Conservation (phyloP, 805 yeast species). For the Saturnispora sanitii region DNA sequence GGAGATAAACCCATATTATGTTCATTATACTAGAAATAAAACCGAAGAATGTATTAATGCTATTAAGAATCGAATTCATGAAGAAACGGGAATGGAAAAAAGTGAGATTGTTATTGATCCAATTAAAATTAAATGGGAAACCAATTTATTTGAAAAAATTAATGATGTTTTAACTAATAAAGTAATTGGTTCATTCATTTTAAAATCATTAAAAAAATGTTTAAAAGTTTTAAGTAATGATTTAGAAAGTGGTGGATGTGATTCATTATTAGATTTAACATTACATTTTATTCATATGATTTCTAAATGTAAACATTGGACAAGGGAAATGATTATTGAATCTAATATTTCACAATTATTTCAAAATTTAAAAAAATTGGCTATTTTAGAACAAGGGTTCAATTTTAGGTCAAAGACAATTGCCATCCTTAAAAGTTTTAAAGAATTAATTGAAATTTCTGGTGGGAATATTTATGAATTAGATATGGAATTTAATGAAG, state of each 20-base stretch:
- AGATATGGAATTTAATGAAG: conserved; percentile 7
- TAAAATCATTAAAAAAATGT: conserved; percentile 37
- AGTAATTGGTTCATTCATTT: conserved; percentile 44
- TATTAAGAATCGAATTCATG: conserved; percentile 41
- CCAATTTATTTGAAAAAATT: conserved; percentile 33
- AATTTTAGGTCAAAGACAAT: conserved; percentile 6
- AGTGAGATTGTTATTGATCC: conserved; percentile 53
- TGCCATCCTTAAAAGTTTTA: conserved; percentile 5
- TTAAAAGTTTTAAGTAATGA: conserved; percentile 3
- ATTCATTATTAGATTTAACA: conserved; percentile 45
- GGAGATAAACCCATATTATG: conserved; percentile 71
- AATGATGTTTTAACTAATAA: conserved; percentile 44
- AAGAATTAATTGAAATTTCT: conserved; percentile 1
- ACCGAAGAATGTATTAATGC: conserved; percentile 74
- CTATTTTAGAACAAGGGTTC: background rate
- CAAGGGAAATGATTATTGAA: conserved; percentile 2
- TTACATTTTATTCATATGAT: conserved; percentile 66
- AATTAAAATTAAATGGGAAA: conserved; percentile 28
- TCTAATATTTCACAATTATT: conserved; percentile 2
- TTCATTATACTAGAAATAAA: conserved; percentile 66
- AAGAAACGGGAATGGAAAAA: conserved; percentile 20
- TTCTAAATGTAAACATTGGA: conserved; percentile 8
- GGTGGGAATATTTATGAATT: background rate
- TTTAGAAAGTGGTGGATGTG: conserved; percentile 28
- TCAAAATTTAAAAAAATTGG: conserved; percentile 4